Evolutionary conservation across 2,329 filamentous ascomycete genomes (phyloP), one percentile per base, ranked within the genome.

Genomic region (Botryotinia convoluta): DNA sequence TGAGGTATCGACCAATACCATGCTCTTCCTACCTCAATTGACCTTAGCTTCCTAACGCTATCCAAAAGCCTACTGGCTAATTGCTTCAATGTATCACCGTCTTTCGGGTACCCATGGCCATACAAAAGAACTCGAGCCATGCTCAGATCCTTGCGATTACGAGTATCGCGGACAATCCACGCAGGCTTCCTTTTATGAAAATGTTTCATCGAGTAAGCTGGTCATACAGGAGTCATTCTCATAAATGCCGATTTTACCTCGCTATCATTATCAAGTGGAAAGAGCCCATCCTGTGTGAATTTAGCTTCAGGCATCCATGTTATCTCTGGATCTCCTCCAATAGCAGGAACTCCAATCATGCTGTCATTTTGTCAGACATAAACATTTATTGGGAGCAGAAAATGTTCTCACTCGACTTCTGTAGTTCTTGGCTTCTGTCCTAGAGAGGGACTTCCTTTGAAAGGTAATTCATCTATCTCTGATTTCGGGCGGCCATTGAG

Each of bases 21-120:
- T 29, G 29, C 44, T 18, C 32, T 29, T 5, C 64, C 10, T 68
- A 68, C 64, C 64, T 54, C 35, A 12, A 42, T 29, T 39, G 26
- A 68, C 16, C 45, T 68, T 10, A 54, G 51, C 35, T 29, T 54
- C 20, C 35, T 54, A 4, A 67, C 16, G 8, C n/a, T 67, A 39
- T 67, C 45, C 35, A 67, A 39, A n/a, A 67, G 45, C 20, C 35
- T 54, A 18, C 20, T 54, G 26, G 32, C 45, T 4, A 54, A 39
- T 39, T 68, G 48, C 39, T 68, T 68, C 26, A 68, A 42, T 42
- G 48, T 57, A 22, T 68, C 64, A 29, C 64, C 35, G 20, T 54
- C 35, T 39, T 68, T 42, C 9, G 45, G 35, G 12, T 22, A 57
- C 35, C 64, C 45, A 29, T 67, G 32, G 32, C 14, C 63, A 67